Evolutionary conservation across 2,329 filamentous ascomycete genomes (phyloP), one percentile per base, ranked within the genome.

Genomic region (Iodosphaeria phyllophila): DNA sequence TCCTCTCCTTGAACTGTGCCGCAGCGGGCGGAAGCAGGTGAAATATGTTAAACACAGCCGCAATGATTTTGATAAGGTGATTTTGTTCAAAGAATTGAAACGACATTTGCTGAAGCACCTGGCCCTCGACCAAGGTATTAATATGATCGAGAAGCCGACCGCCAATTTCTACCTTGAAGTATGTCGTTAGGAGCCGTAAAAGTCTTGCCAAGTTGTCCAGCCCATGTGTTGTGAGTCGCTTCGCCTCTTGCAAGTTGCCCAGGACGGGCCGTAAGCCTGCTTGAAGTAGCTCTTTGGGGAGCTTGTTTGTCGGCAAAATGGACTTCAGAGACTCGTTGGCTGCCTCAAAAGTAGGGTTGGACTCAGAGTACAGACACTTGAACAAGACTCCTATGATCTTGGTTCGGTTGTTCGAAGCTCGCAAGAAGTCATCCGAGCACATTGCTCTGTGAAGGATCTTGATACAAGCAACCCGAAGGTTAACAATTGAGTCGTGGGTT

Each of bases 121-220:
- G 63, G 3, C 78, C 66, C 30, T 93, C 83, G 1, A 86, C 84
- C 34, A 98, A 83, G 8, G 74, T 68, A 43, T 86, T 86, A 50
- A 93, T 76, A 40, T 98, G 89, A 34, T 95, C 86, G 7, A 99
- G 60, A n/a, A 99, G 54, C 13, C 89, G 70, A 13, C 80, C 69
- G 5, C 89, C 91, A 27, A 99, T 98, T 45, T 98, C 89, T 1
- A 95, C 84, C 51, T 98, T 99, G 53, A 99, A 99, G 47, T 98
- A 98, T 30, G 89, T 95, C 0, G 86, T 98, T 11, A 99, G 58
- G 2, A 99, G 60, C 34, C 89, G 86, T 31, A 99, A 52, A 2
- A 99, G 60, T 19, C 86, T 72, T 11, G 84, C 84, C 16, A 99
- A 57, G 14, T 92, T 92, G 44, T 95, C 84, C 4, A 99, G 58